Conservation (phyloP, 441 rosid genomes). For the Erysimum cheiri region DNA sequence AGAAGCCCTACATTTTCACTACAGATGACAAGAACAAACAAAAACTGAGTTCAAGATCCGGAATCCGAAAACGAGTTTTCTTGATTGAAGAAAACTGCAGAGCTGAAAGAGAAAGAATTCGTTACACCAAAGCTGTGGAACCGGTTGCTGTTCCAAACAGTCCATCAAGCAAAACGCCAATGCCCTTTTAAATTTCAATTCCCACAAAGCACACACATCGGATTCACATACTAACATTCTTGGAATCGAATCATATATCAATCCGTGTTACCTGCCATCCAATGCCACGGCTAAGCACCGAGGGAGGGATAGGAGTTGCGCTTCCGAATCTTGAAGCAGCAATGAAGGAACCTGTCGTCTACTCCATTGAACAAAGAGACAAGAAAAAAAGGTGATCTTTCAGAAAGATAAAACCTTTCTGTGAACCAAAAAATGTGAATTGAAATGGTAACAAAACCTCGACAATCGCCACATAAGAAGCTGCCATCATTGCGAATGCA, state of each 20-base stretch:
- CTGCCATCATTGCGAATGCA: slow-evolving; percentile 72
- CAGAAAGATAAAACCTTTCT: not conserved
- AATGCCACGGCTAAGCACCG: slow-evolving; percentile 80
- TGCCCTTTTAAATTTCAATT: slow-evolving; percentile 47
- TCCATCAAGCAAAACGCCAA: slow-evolving; percentile 67
- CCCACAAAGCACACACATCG: slow-evolving; percentile 15
- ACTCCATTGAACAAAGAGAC: slow-evolving; percentile 34
- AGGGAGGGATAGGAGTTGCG: slow-evolving; percentile 86
- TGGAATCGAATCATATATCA: not conserved
- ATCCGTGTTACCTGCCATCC: slow-evolving; percentile 76
- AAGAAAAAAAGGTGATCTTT: not conserved
- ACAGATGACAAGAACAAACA: slow-evolving; percentile 32
- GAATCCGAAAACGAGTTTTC: not conserved
- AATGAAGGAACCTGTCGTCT: slow-evolving; percentile 78
- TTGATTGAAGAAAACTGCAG: not conserved
- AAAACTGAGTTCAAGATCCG: slow-evolving; percentile 2
- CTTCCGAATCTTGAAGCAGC: slow-evolving; percentile 83
- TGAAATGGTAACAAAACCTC: slow-evolving; percentile 54
- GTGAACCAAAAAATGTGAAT: not conserved
- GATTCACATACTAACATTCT: not conserved
- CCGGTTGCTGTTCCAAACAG: slow-evolving; percentile 75
- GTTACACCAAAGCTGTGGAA: slow-evolving; percentile 78
- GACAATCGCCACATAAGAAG: slow-evolving; percentile 65
- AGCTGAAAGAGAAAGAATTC: slow-evolving; percentile 13
- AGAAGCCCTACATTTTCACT: slow-evolving; percentile 87